phyloP scores from a whole-genome alignment of 2,329 filamentous ascomycete species.

The Ophiostoma ulmi region DNA sequence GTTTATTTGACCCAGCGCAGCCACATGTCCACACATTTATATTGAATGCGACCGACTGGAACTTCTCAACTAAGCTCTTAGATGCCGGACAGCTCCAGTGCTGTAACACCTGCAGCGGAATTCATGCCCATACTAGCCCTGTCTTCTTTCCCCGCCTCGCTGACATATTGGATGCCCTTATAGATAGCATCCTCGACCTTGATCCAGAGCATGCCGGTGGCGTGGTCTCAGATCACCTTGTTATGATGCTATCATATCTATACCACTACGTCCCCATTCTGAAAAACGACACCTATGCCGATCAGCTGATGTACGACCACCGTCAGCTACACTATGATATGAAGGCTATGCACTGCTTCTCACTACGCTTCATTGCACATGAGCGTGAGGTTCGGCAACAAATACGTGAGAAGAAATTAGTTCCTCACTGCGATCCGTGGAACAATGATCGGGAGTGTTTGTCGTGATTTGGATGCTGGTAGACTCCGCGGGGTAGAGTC shows the following conservation, averaged over 20 bases:
- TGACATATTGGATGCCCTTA: background rate
- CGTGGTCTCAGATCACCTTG: background rate
- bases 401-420: background rate
- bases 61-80: background rate
- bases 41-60: background rate
- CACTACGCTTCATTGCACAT: constrained; percentile 18
- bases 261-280: constrained; percentile 3
- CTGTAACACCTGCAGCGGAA: too few relatives aligned
- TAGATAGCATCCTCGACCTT: background rate
- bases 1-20: background rate
- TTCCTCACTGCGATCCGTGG: background rate
- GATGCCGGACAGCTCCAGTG: background rate
- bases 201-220: background rate
- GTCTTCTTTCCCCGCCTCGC: background rate
- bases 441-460: constrained; percentile 8
- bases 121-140: background rate
- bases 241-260: background rate
- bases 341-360: background rate
- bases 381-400: constrained; percentile 20
- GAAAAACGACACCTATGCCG: constrained; percentile 16
- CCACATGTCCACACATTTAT: background rate
- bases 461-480: background rate
- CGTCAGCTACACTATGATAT: constrained; percentile 22
- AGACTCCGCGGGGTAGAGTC: too few relatives aligned
- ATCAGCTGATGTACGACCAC: constrained; percentile 19